Evolutionary conservation across 371 early-diverging fungal species (phyloP).

Genomic region (Spraguea lophii): DNA sequence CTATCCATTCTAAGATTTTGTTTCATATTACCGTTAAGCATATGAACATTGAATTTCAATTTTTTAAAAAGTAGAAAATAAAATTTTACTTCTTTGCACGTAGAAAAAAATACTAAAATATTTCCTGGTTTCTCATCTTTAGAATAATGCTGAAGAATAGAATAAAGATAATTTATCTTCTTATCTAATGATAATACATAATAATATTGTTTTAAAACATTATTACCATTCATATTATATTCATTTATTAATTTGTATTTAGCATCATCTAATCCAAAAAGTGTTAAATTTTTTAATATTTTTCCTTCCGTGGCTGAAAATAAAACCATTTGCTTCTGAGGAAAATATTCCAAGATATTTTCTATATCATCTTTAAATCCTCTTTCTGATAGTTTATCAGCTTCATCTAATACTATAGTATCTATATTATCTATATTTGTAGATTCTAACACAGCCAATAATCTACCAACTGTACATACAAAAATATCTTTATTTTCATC

Average conservation of each 20-base stretch:
- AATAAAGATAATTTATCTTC: constrained; percentile 27
- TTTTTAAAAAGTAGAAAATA: constrained; percentile 15
- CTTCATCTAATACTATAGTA: constrained; percentile 42
- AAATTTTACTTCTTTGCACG: constrained; percentile 20
- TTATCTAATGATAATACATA: constrained; percentile 24
- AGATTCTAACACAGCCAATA: constrained; percentile 14
- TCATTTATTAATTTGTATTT: constrained; percentile 67
- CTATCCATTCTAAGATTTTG: constrained; percentile 27
- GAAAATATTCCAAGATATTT: constrained; percentile 52
- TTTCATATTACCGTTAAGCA: constrained; percentile 31
- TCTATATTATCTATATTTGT: constrained; percentile 24
- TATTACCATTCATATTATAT: constrained; percentile 7
- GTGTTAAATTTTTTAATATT: too few species aligned
- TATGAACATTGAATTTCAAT: constrained; percentile 12
- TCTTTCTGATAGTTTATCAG: constrained; percentile 40
- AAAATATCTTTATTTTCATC: constrained; percentile 32
- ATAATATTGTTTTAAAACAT: constrained; percentile 26
- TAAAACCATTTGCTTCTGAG: constrained; percentile 72
- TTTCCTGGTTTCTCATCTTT: too few species aligned
- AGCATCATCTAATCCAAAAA: constrained; percentile 86
- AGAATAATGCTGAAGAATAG: constrained; percentile 11
- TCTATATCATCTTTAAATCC: constrained; percentile 37
- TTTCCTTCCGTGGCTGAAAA: constrained; percentile 98
- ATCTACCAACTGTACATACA: constrained; percentile 42
- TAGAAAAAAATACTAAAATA: constrained; percentile 38